Evolutionary conservation across 257 asterid species (phyloP).

Genomic region (Primulina huaijiensis): DNA sequence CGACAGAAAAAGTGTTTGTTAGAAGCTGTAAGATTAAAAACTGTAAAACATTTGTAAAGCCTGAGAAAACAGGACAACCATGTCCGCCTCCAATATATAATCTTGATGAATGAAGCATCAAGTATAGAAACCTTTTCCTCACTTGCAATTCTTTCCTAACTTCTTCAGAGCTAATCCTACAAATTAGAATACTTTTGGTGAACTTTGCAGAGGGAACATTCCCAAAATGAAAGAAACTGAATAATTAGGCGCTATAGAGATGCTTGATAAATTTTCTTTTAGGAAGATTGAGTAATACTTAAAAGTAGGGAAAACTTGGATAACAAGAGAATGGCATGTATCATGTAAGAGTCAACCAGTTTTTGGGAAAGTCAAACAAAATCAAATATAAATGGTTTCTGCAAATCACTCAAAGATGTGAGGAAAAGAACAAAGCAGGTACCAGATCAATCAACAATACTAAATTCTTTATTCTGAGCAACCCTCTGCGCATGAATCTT

Average conservation of each 20-base stretch:
- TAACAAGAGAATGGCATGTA: neutral
- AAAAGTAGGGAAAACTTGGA: conserved; percentile 3
- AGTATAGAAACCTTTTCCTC: neutral
- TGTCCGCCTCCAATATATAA: neutral
- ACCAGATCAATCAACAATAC: conserved; percentile 38
- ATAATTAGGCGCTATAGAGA: neutral
- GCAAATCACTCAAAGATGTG: conserved; percentile 11
- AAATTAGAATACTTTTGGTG: neutral
- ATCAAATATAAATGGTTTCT: neutral
- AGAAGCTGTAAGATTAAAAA: neutral
- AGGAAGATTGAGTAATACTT: conserved; percentile 2
- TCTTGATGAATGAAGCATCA: neutral
- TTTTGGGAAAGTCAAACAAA: neutral
- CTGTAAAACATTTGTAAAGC: neutral
- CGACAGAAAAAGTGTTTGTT: neutral
- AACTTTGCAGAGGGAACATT: neutral
- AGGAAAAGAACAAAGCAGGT: conserved; percentile 12
- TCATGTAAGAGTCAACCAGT: conserved; percentile 1
- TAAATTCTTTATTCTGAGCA: conserved; percentile 46
- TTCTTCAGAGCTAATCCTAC: neutral
- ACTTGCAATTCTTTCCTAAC: neutral
- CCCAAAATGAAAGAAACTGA: neutral
- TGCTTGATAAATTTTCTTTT: conserved; percentile 2
- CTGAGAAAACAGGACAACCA: neutral
- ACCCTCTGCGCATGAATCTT: conserved; percentile 46